Conservation (phyloP, 2,329 filamentous ascomycete species). For the Bipolaris victoriae region DNA sequence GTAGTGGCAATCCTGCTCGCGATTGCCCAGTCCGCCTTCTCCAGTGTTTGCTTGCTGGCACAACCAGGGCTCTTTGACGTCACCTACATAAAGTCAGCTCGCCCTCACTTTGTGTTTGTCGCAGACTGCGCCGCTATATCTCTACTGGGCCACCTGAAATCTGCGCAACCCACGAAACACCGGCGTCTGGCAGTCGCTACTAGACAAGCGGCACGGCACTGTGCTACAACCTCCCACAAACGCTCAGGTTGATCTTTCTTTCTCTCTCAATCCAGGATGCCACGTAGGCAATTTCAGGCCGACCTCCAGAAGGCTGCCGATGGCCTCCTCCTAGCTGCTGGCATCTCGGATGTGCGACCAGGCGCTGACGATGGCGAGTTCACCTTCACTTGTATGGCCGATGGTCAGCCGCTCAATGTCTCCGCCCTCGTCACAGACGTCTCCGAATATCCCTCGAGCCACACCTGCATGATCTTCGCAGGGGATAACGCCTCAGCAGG, state of each 20-base stretch:
- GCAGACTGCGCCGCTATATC: background rate
- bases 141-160: constrained; percentile 1
- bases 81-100: constrained; percentile 2
- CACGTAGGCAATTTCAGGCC: constrained; percentile 67
- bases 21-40: background rate
- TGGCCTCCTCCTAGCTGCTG: constrained; percentile 49
- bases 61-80: constrained; percentile 7
- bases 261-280: constrained; percentile 57
- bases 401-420: constrained; percentile 42
- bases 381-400: constrained; percentile 58
- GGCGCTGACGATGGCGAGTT: constrained; percentile 77
- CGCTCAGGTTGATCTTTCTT: background rate
- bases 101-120: background rate
- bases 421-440: constrained; percentile 58
- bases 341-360: constrained; percentile 62
- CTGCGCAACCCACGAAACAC: constrained; percentile 9
- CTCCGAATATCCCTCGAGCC: constrained; percentile 64
- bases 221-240: background rate
- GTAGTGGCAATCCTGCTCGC: background rate
- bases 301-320: constrained; percentile 59
- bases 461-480: constrained; percentile 64
- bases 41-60: constrained; percentile 7
- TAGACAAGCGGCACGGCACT: too few relatives aligned
- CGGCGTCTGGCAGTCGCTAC: background rate
- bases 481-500: constrained; percentile 54